Evolutionary conservation across 805 yeast genomes (phyloP).

Genomic region (Candida ovalis): DNA sequence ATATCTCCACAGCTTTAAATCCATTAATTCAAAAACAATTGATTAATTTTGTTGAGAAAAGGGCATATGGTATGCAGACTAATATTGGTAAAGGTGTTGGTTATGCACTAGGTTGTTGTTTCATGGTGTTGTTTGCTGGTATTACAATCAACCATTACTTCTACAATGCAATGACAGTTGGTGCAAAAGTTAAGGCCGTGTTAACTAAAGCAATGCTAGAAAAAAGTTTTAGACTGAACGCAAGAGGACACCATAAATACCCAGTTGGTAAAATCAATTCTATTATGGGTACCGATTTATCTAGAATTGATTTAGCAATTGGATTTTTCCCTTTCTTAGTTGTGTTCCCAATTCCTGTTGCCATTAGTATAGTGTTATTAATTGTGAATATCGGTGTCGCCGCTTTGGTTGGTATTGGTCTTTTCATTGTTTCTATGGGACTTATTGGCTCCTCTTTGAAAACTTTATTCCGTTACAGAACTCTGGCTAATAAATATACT

Average conservation of each 20-base stretch:
- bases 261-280: slow-evolving; percentile 74
- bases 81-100: slow-evolving; percentile 67
- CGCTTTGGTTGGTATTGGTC: slow-evolving; percentile 68
- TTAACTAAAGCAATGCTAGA: slow-evolving; percentile 63
- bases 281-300: slow-evolving; percentile 74
- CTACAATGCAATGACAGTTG: slow-evolving; percentile 54
- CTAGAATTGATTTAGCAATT: slow-evolving; percentile 72
- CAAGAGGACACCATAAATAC: slow-evolving; percentile 56
- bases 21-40: slow-evolving; percentile 66
- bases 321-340: slow-evolving; percentile 64
- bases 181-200: slow-evolving; percentile 68
- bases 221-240: slow-evolving; percentile 61
- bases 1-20: slow-evolving; percentile 46
- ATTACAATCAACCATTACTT: slow-evolving; percentile 58
- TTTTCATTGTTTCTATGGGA: slow-evolving; percentile 46
- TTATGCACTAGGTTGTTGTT: slow-evolving; percentile 66
- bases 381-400: slow-evolving; percentile 66
- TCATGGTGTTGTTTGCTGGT: slow-evolving; percentile 48
- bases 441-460: slow-evolving; percentile 44
- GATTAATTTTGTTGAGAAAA: slow-evolving; percentile 56
- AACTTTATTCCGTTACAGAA: slow-evolving; percentile 50
- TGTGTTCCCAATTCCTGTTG: slow-evolving; percentile 59
- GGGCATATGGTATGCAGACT: slow-evolving; percentile 38
- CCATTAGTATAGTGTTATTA: slow-evolving; percentile 61
- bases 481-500: slow-evolving; percentile 56